Base-by-base conservation (phyloP, 2,329 filamentous ascomycete species). In the Drechslerella coelobrocha region DNA sequence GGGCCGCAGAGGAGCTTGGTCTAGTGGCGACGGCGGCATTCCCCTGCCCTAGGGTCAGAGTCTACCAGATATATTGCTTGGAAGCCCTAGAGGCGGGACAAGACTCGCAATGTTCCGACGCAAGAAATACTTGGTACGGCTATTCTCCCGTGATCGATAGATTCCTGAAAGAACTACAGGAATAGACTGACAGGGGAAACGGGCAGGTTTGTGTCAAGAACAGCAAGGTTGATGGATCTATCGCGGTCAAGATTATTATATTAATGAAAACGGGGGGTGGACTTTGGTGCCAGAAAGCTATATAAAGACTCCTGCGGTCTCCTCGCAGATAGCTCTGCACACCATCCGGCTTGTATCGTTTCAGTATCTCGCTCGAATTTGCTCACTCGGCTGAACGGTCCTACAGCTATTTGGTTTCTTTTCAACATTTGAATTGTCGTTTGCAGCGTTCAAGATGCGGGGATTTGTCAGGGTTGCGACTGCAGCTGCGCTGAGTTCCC, bases 41-140 rank as follows among this genome's bases (percentile, higher is more conserved):
- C n/a, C n/a, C n/a, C n/a, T n/a, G n/a, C n/a, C n/a, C n/a, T n/a
- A n/a, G n/a, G n/a, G n/a, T n/a, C n/a, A n/a, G n/a, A n/a, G n/a
- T n/a, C n/a, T 41, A 41, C 37, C 37, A 17, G 37, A 17, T 9
- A 45, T 19, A 23, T 23, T 31, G 29, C 12, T 31, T 31, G 8
- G 17, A 23, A 71, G 34, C 56, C 52, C 53, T 53, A 37, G 53
- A 59, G 59, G 47, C 66, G 66, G 66, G 66, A 71, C 66, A 71
- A 71, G 66, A 71, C 53, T 55, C 57, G 12, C 48, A 59, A 52
- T 61, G 48, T 62, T 71, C 66, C 66, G 66, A 63, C 59, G 66
- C 59, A 60, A 54, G 48, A 24, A 50, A 55, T 10, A 19, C 47
- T 51, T 51, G 47, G 47, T 51, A 51, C 47, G 5, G 12, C 17